Evolutionary conservation across 2,329 filamentous ascomycete genomes (phyloP).

Genomic region (Lasiodiplodia citricola): DNA sequence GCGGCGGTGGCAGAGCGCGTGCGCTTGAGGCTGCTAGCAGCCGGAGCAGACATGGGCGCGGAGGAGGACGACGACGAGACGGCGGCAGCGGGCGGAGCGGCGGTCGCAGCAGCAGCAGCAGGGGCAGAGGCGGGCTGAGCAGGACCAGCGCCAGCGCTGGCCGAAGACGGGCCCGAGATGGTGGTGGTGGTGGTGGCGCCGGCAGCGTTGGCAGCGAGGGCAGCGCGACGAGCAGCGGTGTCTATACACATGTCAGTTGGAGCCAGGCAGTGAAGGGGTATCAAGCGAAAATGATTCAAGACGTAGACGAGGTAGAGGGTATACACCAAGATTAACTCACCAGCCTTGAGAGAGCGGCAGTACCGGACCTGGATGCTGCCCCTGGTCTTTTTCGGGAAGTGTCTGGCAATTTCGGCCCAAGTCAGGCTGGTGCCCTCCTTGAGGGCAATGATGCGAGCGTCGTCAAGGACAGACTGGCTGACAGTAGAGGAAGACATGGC

Average conservation of each 20-base stretch:
- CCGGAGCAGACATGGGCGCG: not conserved
- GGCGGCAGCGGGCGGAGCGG: not conserved
- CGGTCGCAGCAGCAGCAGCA: not conserved
- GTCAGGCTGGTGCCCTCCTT: not conserved
- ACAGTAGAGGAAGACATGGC: not conserved
- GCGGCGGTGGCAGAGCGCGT: not conserved
- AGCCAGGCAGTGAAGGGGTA: not conserved
- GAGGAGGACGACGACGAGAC: not conserved
- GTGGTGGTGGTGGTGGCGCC: not conserved
- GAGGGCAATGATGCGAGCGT: slow-evolving; percentile 17
- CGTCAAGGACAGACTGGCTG: not conserved
- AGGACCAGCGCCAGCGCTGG: not conserved
- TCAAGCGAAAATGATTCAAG: not conserved
- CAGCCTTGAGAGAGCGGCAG: not conserved
- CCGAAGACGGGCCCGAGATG: not conserved
- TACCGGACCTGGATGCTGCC: slow-evolving; percentile 22
- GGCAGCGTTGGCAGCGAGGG: not conserved
- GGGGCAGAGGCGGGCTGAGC: not conserved
- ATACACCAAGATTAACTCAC: not conserved
- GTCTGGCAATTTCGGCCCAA: not conserved
- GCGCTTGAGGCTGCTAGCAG: not conserved
- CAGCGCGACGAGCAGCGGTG: not conserved
- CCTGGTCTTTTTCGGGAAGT: slow-evolving; percentile 2
- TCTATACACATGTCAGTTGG: not conserved
- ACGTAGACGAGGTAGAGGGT: not conserved